A percentile compares a stretch with the other conserved stretches of the same genome.
phyloP scores from a whole-genome alignment of 116 monocot species.

The Papilionanthe hybrid region DNA sequence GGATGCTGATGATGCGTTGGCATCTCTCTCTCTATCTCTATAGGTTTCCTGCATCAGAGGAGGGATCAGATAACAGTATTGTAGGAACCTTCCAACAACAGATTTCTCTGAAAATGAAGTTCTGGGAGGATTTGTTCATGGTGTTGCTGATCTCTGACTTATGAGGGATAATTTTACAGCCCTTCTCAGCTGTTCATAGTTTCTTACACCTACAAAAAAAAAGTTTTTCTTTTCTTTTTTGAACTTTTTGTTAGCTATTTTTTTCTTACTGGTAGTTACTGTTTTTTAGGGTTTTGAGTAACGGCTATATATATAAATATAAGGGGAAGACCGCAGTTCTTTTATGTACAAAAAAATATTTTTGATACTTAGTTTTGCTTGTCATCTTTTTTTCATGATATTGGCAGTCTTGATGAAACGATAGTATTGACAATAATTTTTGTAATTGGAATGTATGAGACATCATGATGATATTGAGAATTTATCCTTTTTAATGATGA shows the following conservation, averaged over 20 bases:
- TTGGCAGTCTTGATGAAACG: background rate
- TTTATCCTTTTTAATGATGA: no score
- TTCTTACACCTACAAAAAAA: background rate
- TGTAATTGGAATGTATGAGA: no score
- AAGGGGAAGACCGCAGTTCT: background rate
- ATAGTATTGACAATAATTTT: no score
- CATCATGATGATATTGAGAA: no score
- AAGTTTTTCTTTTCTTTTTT: background rate
- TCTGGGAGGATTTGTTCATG: background rate
- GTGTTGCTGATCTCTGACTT: background rate
- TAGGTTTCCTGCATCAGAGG: background rate
- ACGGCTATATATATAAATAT: background rate
- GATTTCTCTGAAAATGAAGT: background rate
- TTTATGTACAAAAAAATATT: background rate
- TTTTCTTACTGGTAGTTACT: background rate
- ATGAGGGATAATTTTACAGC: constrained; percentile 4
- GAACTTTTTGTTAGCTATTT: no score
- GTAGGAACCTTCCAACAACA: background rate
- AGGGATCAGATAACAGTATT: background rate
- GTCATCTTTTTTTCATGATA: background rate
- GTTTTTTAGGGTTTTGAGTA: background rate
- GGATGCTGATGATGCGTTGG: constrained; percentile 2
- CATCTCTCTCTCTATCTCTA: constrained; percentile 7
- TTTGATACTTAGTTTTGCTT: background rate
- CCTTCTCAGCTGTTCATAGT: constrained; percentile 4